Evolutionary conservation across 2,329 filamentous ascomycete genomes (phyloP), one percentile per base, ranked within the genome.

Genomic region (Epichloe typhina): DNA sequence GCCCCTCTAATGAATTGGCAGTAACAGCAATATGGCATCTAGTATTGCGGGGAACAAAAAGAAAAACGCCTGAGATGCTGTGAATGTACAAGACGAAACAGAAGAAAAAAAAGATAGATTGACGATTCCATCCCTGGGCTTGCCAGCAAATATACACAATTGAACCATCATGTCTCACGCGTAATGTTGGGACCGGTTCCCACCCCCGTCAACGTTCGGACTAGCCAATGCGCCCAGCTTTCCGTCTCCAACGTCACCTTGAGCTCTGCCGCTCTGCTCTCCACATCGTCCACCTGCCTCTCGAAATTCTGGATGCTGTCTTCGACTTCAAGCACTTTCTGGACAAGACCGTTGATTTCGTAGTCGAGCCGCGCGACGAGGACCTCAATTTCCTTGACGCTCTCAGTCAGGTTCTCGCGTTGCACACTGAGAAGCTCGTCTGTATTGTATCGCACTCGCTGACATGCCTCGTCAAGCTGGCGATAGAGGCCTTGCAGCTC

Each of bases 341-440:
- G 81, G 46, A 82, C 75, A n/a, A 97, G 71, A 15, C 82, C 81
- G 53, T 84, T 80, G 54, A 96, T 83, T 70, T 96, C 91, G 66
- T 97, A 97, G 61, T 97, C 90, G 50, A 97, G 73, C 66, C 90
- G 90, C 19, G 88, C 88, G 3, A 84, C 81, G 39, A 94, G 72
- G 21, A 84, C 78, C 63, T 95, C 89, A 13, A 96, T 74, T 55
- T 93, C 86, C 64, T 84, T 84, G 54, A 89, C 72, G 15, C 77
- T 76, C 61, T 93, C 87, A 4, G 77, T 79, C 38, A 95, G 71
- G 49, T 77, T 74, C 21, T 75, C 74, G 40, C 83, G 79, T 66
- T 94, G 86, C 46, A 83, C 79, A 0, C 75, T 74, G 9, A 95
- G 68, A 15, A 88, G 69, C 52, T 86, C 83, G 36, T 83, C 78